Conservation (phyloP, 139 green algal species). For the Micractinium sp. region DNA sequence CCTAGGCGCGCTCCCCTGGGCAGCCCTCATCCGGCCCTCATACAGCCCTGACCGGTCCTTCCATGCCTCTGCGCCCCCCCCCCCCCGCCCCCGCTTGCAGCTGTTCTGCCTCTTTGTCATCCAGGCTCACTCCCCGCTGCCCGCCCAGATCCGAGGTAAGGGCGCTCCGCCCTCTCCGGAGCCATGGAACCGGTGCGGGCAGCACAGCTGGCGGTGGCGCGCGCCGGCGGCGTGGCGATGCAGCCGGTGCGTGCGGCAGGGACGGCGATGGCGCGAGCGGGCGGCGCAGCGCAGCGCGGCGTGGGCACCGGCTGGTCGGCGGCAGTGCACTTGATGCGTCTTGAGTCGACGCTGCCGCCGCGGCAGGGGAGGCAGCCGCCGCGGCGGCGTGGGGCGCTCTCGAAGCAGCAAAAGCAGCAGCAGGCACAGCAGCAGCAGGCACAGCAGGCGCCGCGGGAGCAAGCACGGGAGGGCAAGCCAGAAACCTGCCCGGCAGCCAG, state of each 20-base stretch:
- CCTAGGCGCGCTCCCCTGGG: too few species aligned
- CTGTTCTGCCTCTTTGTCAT: conserved; percentile 28
- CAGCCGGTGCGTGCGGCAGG: background rate
- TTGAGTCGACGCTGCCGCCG: background rate
- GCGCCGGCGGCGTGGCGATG: background rate
- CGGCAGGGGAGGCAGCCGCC: background rate
- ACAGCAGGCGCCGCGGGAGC: background rate
- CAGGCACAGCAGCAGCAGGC: background rate
- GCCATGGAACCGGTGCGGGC: background rate
- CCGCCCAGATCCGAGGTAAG: background rate
- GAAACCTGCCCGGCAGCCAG: background rate
- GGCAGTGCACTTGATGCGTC: background rate
- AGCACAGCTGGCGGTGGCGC: background rate
- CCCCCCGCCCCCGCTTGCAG: background rate
- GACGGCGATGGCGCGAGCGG: background rate
- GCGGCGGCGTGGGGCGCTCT: background rate
- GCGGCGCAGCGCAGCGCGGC: background rate
- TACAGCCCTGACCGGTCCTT: background rate
- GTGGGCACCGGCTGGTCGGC: background rate
- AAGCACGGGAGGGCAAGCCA: background rate
- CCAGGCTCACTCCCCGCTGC: conserved; percentile 10
- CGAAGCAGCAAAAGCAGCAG: background rate
- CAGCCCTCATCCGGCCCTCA: background rate
- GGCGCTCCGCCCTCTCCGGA: background rate
- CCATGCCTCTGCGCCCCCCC: background rate